phyloP scores from a whole-genome alignment of 169 alveolate genomes.

The Haemoproteus tartakovskyi region DNA sequence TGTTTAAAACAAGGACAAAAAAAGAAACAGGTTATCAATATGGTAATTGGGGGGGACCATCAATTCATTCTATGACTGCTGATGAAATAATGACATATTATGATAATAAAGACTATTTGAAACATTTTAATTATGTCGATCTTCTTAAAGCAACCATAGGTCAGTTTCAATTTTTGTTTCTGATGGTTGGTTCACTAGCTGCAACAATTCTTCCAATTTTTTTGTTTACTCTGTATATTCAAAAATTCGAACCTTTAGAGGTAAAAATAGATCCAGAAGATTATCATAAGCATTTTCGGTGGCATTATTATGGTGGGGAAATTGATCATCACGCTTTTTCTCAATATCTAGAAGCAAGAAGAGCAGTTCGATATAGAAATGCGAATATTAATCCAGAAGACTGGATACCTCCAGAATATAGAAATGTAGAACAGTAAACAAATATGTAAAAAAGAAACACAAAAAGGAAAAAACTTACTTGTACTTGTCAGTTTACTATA shows the following conservation, averaged over 20 bases:
- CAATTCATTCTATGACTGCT: slow-evolving; percentile 75
- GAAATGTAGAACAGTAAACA: slow-evolving; percentile 70
- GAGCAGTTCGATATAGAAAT: slow-evolving; percentile 83
- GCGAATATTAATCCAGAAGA: slow-evolving; percentile 82
- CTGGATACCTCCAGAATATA: slow-evolving; percentile 84
- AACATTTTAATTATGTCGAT: slow-evolving; percentile 48
- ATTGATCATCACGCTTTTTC: slow-evolving; percentile 85
- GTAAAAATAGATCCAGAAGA: slow-evolving; percentile 75
- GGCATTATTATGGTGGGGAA: slow-evolving; percentile 84
- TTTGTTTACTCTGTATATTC: slow-evolving; percentile 69
- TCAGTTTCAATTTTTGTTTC: slow-evolving; percentile 68
- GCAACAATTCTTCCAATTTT: slow-evolving; percentile 47
- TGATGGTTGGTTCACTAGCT: slow-evolving; percentile 53
- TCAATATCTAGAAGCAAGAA: slow-evolving; percentile 85
- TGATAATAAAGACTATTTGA: slow-evolving; percentile 67
- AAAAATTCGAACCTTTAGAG: slow-evolving; percentile 77
- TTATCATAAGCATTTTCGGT: slow-evolving; percentile 74
- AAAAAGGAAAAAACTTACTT: too few species aligned
- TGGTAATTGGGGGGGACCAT: slow-evolving; percentile 74
- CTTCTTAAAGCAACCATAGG: slow-evolving; percentile 67
- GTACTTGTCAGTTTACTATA: background rate
- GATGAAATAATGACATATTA: slow-evolving; percentile 76
- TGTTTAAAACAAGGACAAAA: slow-evolving; percentile 67
- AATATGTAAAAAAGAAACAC: too few species aligned
- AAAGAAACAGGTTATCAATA: slow-evolving; percentile 77